Conservation (phyloP, 352 stramenopile species). For the Phytophthora gonapodyides region DNA sequence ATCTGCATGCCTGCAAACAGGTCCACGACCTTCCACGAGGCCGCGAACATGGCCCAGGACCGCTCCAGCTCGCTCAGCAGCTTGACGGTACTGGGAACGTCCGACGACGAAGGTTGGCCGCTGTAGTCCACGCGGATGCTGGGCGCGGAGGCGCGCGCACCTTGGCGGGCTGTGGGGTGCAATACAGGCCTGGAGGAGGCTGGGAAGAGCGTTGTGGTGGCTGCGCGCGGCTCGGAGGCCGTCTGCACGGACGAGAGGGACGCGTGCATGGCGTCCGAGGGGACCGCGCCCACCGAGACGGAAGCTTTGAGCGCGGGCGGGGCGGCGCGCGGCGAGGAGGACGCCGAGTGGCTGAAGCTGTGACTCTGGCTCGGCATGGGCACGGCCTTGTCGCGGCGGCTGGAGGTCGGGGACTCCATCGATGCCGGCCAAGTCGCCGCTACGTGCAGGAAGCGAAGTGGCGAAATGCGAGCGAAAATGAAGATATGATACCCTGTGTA, state of each 20-base stretch:
- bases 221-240: conserved; percentile 4
- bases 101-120: conserved; percentile 19
- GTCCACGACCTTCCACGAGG: conserved; percentile 68
- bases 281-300: conserved; percentile 15
- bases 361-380: not conserved
- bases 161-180: conserved; percentile 4
- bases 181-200: conserved; percentile 16
- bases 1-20: conserved; percentile 73
- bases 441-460: too few relatives aligned
- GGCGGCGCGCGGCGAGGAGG: conserved; percentile 23
- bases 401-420: conserved; percentile 8
- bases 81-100: conserved; percentile 62
- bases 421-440: too few relatives aligned
- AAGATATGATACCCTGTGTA: too few relatives aligned
- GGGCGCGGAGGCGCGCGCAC: not conserved
- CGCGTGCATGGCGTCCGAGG: conserved; percentile 17
- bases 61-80: conserved; percentile 73
- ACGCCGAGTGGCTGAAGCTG: conserved; percentile 10
- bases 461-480: too few relatives aligned
- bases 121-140: conserved; percentile 15
- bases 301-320: conserved; percentile 14
- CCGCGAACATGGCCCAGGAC: conserved; percentile 75
- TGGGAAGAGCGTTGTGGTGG: conserved; percentile 6
- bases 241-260: conserved; percentile 10
- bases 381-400: conserved; percentile 8